phyloP scores from a whole-genome alignment of 1,284 basidiomycete genomes.

The Cutaneotrichosporon mucoides region DNA sequence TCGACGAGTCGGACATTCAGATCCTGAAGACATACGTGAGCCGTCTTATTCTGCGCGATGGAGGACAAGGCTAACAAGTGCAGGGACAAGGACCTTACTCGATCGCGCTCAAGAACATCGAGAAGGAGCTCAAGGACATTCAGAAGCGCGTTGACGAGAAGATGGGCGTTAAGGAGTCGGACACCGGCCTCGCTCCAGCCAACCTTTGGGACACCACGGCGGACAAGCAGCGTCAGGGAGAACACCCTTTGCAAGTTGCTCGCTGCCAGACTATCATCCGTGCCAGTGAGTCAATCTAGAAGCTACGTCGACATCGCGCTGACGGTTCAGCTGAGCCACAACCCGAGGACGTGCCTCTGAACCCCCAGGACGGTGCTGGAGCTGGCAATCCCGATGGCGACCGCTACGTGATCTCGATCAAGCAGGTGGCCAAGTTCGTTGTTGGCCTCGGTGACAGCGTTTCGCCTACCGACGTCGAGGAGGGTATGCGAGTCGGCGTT shows the following conservation, averaged over 20 bases:
- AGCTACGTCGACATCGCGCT: background rate
- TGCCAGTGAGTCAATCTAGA: conserved; percentile 46
- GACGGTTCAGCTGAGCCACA: conserved; percentile 54
- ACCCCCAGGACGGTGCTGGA: conserved; percentile 49
- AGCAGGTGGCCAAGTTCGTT: conserved; percentile 99
- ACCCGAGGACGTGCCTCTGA: conserved; percentile 54
- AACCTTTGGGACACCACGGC: conserved; percentile 94
- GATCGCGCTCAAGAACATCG: conserved; percentile 77
- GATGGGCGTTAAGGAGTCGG: conserved; percentile 97
- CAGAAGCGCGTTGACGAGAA: conserved; percentile 97
- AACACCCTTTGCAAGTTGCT: conserved; percentile 93
- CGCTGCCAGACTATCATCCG: conserved; percentile 98
- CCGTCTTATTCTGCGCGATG: too few species aligned
- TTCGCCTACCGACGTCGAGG: conserved; percentile 96
- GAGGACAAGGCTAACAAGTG: background rate
- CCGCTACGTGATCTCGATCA: conserved; percentile 99
- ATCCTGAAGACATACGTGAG: conserved; percentile 93
- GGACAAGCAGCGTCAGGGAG: conserved; percentile 73
- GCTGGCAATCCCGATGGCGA: conserved; percentile 69
- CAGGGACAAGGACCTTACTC: conserved; percentile 99
- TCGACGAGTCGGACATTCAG: conserved; percentile 98
- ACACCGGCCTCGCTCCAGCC: conserved; percentile 93
- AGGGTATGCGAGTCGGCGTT: conserved; percentile 92
- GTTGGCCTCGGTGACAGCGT: conserved; percentile 95
- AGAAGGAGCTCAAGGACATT: conserved; percentile 90